These are phyloP conservation scores for Blastobotrys persicus DNA, from an alignment of 1,139 yeast species.

Conservation along the genomic window DNA sequence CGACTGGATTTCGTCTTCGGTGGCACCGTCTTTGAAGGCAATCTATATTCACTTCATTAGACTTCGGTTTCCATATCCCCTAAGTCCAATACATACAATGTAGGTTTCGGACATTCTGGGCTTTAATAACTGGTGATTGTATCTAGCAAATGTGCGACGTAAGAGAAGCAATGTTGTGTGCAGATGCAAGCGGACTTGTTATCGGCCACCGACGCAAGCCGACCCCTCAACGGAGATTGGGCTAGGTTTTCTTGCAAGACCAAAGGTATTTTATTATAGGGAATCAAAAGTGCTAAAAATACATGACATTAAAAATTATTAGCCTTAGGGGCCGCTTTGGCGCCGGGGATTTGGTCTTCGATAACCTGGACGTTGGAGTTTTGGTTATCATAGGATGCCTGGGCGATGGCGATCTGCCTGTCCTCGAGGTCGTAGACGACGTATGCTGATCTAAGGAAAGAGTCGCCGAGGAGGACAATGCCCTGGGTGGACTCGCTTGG, in stretches of 20 bases:
- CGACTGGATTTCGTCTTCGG: constrained; percentile 9
- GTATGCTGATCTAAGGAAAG: constrained; percentile 71
- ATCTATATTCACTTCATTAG: neutral
- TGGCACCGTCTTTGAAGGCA: neutral
- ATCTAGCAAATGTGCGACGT: neutral
- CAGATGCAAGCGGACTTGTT: too few species aligned
- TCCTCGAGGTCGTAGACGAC: constrained; percentile 75
- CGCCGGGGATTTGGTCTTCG: constrained; percentile 14
- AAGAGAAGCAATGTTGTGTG: neutral
- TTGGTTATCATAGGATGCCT: constrained; percentile 38
- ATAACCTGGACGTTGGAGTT: constrained; percentile 22
- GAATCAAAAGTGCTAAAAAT: too few species aligned
- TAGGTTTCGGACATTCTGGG: neutral
- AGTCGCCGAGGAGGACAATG: constrained; percentile 58
- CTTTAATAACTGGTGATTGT: neutral
- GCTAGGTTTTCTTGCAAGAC: too few species aligned
- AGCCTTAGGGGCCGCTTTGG: constrained; percentile 12
- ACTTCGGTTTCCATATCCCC: neutral
- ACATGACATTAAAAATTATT: neutral
- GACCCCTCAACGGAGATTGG: too few species aligned
- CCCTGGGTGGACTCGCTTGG: constrained; percentile 24
- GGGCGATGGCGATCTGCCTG: constrained; percentile 64
- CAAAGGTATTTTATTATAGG: too few species aligned
- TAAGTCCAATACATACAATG: neutral
- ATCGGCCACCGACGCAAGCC: too few species aligned